Evolutionary conservation across 805 yeast genomes (phyloP).

Genomic region (Wickerhamiella kazuoi): DNA sequence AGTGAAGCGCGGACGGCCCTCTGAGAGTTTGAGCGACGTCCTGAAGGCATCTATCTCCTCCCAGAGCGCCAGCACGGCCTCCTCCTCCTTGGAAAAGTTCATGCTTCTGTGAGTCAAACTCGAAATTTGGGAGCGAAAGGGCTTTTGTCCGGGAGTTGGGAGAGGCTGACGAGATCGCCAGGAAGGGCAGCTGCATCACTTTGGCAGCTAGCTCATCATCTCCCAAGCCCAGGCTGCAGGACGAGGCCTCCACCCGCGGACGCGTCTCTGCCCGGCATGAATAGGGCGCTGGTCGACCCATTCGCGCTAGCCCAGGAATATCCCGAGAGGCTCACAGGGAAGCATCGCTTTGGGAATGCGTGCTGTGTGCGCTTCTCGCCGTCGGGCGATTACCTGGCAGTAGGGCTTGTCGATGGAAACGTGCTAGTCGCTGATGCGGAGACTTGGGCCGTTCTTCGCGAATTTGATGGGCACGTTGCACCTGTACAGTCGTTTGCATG

Average conservation of each 20-base stretch:
- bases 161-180: too few relatives aligned
- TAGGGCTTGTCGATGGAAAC: conserved; percentile 59
- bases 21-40: conserved; percentile 60
- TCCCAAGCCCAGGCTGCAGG: too few relatives aligned
- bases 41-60: conserved; percentile 88
- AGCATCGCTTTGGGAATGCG: conserved; percentile 34
- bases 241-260: too few relatives aligned
- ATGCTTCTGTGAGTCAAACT: too few relatives aligned
- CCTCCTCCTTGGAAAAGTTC: conserved; percentile 77
- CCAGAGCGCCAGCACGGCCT: conserved; percentile 66
- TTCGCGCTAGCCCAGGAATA: conserved; percentile 80
- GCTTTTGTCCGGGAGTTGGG: too few relatives aligned
- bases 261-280: too few relatives aligned
- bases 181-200: too few relatives aligned
- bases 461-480: conserved; percentile 47
- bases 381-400: conserved; percentile 73
- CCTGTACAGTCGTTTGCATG: conserved; percentile 56
- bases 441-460: conserved; percentile 39
- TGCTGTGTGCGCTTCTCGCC: conserved; percentile 51
- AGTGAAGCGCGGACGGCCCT: conserved; percentile 74
- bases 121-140: too few relatives aligned
- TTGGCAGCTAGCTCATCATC: too few relatives aligned
- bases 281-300: conserved; percentile 71
- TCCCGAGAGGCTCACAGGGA: conserved; percentile 66
- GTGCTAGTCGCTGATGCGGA: conserved; percentile 59